phyloP scores from a whole-genome alignment of 1,284 basidiomycete species.

The Ustilago nuda region DNA sequence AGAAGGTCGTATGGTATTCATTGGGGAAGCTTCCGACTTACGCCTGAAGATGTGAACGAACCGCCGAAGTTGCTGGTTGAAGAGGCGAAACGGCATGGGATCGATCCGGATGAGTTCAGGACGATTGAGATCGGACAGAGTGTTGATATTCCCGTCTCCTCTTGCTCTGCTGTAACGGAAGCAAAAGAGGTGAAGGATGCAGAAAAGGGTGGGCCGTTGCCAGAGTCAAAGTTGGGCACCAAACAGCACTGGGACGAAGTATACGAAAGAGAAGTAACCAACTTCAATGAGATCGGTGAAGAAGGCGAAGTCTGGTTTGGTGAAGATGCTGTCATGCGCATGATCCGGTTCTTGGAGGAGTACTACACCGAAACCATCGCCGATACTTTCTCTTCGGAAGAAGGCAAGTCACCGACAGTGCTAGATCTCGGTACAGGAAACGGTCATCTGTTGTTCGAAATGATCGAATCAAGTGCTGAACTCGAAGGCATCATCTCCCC shows the following conservation, averaged over 20 bases:
- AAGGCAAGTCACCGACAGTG: constrained; percentile 27
- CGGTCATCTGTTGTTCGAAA: constrained; percentile 82
- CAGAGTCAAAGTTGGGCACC: constrained; percentile 77
- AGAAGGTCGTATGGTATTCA: constrained; percentile 53
- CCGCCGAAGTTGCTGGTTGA: constrained; percentile 45
- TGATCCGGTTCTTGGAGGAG: constrained; percentile 72
- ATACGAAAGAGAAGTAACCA: constrained; percentile 75
- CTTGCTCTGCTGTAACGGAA: not conserved
- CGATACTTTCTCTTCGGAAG: constrained; percentile 7
- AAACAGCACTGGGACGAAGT: constrained; percentile 72
- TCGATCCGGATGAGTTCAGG: constrained; percentile 41
- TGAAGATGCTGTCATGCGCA: constrained; percentile 81
- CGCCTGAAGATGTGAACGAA: constrained; percentile 59
- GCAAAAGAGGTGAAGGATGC: not conserved
- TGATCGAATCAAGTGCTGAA: constrained; percentile 69
- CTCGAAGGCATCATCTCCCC: constrained; percentile 77
- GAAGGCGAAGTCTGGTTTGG: constrained; percentile 94
- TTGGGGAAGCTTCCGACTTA: constrained; percentile 56
- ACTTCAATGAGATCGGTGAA: constrained; percentile 84
- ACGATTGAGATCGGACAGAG: constrained; percentile 53
- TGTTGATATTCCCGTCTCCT: constrained; percentile 28
- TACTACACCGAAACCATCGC: constrained; percentile 32
- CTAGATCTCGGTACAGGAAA: constrained; percentile 81
- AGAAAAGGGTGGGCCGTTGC: constrained; percentile 45
- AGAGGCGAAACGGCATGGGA: constrained; percentile 36